Base-by-base conservation (phyloP, 768 basidiomycete species). In the Nevesoporus exiguus region DNA sequence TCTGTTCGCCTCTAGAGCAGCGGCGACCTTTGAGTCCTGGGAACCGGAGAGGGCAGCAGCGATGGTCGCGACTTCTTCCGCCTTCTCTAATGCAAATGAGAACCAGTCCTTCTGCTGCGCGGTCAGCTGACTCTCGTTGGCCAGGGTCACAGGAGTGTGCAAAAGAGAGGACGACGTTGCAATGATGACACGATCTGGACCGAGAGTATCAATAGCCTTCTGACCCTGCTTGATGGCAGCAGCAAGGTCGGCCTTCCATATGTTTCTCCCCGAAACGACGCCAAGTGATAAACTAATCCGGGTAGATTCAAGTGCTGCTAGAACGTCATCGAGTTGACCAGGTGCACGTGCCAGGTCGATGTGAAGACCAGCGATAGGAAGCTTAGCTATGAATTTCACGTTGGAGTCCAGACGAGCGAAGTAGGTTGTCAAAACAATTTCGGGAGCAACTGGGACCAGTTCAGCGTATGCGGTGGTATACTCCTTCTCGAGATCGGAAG, bases 161-260 rank as follows among this genome's bases (percentile, higher is more conserved):
- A 99, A 85, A 66, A 99, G 91, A 51, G 97, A 98, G 25, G 97
- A 98, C 7, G 97, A 98, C 37, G 97, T 93, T 36, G 92, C 93
- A 65, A 97, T 78, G 66, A 98, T 85, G 71, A 98, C 90, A 59
- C 94, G 91, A 57, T 90, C 86, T 57, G 80, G 74, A 55, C 95
- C 94, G 65, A 98, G 86, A 39, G 77, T 78, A 49, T 85, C 83
- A 64, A 97, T 77, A 44, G 92, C 94, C 72, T 86, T 88, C 77
- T 95, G 86, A 52, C 82, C 91, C 44, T 83, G 75, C 71, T 86
- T 86, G 75, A 94, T 81, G 54, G 92, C 86, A 51, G 83, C 85
- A 59, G 80, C 77, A 64, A 98, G 86, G 75, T 98, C 95, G 58
- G 84, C 88, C 85, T 98, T 99, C 97, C 97, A 99, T 78, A 99